Percentiles rank a stretch among this genome's conserved stretches.
These are phyloP conservation scores for Lepraria neglecta DNA, from an alignment of 495 filamentous ascomycete genomes.

Conservation along the genomic window DNA sequence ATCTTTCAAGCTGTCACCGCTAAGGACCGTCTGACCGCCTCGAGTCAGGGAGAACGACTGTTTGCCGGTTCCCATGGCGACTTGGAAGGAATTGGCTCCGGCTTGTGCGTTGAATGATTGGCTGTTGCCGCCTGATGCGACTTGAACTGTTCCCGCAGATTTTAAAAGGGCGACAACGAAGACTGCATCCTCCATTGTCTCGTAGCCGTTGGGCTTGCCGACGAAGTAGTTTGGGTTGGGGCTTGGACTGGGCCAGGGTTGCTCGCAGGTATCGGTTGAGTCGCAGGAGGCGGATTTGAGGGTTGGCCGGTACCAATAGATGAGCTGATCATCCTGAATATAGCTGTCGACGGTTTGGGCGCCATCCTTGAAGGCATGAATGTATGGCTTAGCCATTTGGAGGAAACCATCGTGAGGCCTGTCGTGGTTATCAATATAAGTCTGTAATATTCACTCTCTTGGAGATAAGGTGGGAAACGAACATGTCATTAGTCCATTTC, in stretches of 20 bases:
- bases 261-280: conserved; percentile 49
- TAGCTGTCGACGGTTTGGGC: conserved; percentile 30
- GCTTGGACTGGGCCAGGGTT: conserved; percentile 35
- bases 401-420: conserved; percentile 53
- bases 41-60: conserved; percentile 49
- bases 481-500: conserved; percentile 59
- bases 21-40: conserved; percentile 40
- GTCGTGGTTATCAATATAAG: conserved; percentile 29
- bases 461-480: conserved; percentile 24
- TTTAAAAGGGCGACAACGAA: conserved; percentile 53
- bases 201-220: conserved; percentile 50
- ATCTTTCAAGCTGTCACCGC: conserved; percentile 49
- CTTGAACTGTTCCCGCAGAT: conserved; percentile 39
- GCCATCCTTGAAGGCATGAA: conserved; percentile 51
- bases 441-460: conserved; percentile 42
- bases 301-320: conserved; percentile 59
- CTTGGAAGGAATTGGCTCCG: conserved; percentile 44
- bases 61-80: conserved; percentile 50
- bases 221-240: conserved; percentile 50
- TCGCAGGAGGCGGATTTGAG: conserved; percentile 33
- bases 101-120: conserved; percentile 45
- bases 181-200: conserved; percentile 49
- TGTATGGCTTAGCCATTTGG: conserved; percentile 55
- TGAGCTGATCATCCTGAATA: conserved; percentile 44
- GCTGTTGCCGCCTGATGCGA: conserved; percentile 45